Evolutionary conservation across 2,329 filamentous ascomycete species (phyloP), one percentile per base, ranked within the genome.

Genomic region (Raffaelea arxii): DNA sequence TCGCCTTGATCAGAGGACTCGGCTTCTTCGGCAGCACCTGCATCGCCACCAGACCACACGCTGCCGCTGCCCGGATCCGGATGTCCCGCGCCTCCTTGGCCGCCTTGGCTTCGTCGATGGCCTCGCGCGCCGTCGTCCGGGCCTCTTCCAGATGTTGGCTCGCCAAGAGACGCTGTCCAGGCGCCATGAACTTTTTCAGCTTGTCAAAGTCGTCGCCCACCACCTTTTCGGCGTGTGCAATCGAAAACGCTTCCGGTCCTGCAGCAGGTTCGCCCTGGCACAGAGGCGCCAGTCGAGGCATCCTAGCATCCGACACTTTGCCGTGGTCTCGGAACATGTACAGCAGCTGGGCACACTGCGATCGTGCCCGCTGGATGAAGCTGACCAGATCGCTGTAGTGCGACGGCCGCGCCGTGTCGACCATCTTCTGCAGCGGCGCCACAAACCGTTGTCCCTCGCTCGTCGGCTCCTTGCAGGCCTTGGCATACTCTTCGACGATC

Each of bases 221-320:
- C 45, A 94, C 86, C 64, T 88, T 92, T 55, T 97, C 89, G 1
- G 90, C 92, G 54, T 91, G 88, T 1, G 75, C 68, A 44, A 97
- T 76, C 1, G 89, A 94, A 62, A 98, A 98, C 6, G 92, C 91
- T 56, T 82, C 91, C 10, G 91, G 90, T 0, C 92, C 91, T 30
- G 92, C 91, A 59, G 94, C 86, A 5, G 85, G 74, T 59, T 97
- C 91, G 25, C 92, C 92, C 65, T 98, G 92, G 9, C 96, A 91
- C 18, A 98, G 80, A 3, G 94, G 87, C 21, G 92, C 88, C 41
- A 97, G 75, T 5, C 75, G 75, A 1, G 94, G 91, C 36, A 97
- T 69, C 59, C 83, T 86, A 51, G 75, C 73, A 42, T 80, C 75
- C 21, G 85, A 76, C 2, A 94, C 82, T 60, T 92, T 90, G 32